phyloP scores from a whole-genome alignment of 2,329 filamentous ascomycete genomes.

The Aureobasidium musti region DNA sequence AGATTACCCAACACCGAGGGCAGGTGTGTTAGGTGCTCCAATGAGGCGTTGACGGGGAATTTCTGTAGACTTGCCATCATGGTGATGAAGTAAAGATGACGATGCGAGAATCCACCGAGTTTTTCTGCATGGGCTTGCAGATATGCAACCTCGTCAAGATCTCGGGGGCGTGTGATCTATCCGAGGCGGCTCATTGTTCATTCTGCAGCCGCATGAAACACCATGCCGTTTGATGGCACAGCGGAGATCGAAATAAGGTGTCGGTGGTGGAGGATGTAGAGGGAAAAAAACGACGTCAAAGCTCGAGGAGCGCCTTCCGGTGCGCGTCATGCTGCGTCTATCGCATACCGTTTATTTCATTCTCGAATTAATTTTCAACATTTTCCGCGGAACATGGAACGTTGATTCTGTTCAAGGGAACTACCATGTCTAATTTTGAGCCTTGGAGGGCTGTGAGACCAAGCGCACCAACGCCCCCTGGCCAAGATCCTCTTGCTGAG shows the following conservation, averaged over 20 bases:
- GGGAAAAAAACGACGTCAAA: neutral
- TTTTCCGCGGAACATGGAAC: neutral
- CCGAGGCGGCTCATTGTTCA: neutral
- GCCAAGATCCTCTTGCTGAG: neutral
- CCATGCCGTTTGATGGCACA: neutral
- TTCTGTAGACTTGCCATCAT: neutral
- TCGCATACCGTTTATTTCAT: neutral
- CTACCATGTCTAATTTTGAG: neutral
- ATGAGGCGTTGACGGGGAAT: slow-evolving; percentile 1
- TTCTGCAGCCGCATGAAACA: neutral
- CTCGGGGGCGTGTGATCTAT: neutral
- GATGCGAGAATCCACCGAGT: neutral
- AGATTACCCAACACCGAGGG: neutral
- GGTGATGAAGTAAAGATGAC: slow-evolving; percentile 19
- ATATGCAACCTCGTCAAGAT: neutral
- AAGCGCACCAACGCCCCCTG: neutral
- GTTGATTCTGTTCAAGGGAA: neutral
- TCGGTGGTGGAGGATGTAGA: neutral
- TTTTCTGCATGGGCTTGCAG: neutral
- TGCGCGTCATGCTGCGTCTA: neutral
- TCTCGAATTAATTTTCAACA: neutral
- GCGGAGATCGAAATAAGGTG: neutral
- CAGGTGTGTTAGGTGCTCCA: slow-evolving; percentile 1
- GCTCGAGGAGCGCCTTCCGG: slow-evolving; percentile 2
- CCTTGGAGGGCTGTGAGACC: neutral